A percentile compares a stretch with the other conserved stretches of the same genome.
phyloP scores from a whole-genome alignment of 148 eudicot species.

The Chenopodium quinoa region DNA sequence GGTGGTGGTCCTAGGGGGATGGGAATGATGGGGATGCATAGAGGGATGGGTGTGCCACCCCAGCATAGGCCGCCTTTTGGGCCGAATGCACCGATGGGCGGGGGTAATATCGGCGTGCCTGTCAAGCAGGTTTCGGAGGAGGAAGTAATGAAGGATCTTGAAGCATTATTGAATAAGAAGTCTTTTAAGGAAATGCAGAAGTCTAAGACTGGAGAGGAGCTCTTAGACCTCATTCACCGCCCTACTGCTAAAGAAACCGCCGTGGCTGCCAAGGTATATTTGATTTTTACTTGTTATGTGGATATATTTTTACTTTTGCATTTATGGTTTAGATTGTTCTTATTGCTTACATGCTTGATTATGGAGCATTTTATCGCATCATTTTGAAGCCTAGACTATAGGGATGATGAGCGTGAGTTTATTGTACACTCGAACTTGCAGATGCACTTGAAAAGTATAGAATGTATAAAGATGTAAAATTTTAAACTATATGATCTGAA shows the following conservation, averaged over 20 bases:
- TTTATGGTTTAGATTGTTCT: neutral
- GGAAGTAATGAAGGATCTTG: conserved; percentile 82
- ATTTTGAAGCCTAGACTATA: neutral
- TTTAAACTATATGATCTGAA: too few species aligned
- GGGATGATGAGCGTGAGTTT: neutral
- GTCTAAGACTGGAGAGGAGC: conserved; percentile 95
- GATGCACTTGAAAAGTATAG: neutral
- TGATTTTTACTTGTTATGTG: neutral
- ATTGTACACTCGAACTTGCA: too few species aligned
- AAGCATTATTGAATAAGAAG: conserved; percentile 77
- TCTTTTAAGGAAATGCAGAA: conserved; percentile 84
- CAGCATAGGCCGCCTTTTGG: conserved; percentile 60
- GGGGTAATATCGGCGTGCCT: conserved; percentile 29
- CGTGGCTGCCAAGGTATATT: conserved; percentile 72
- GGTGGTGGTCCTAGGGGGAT: conserved; percentile 56
- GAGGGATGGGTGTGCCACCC: conserved; percentile 65
- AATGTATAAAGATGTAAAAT: neutral
- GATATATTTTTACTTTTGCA: neutral
- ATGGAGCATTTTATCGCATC: neutral
- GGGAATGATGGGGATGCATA: conserved; percentile 58
- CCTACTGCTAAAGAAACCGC: conserved; percentile 90
- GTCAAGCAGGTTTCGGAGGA: conserved; percentile 62
- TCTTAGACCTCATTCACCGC: conserved; percentile 79
- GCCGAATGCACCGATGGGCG: conserved; percentile 32
- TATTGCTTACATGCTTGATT: conserved; percentile 1